Base-by-base conservation (phyloP, 345 rosid species). In the Eucalyptus pauciflora region DNA sequence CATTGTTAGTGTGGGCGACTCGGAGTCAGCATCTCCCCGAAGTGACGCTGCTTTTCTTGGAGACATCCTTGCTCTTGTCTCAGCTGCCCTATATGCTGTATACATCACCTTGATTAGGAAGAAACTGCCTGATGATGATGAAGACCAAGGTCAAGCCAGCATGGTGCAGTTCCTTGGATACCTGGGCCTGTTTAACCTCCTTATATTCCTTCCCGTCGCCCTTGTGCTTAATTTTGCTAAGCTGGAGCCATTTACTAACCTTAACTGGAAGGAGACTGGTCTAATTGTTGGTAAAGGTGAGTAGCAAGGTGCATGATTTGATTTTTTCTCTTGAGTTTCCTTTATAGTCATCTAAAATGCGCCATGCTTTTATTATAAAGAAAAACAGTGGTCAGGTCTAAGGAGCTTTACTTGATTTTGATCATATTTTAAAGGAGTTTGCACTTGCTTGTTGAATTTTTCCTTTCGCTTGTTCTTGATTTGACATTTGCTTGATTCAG, bases 101-200 rank as follows among this genome's bases (percentile, higher is more conserved):
- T 97, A 96, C 88, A 93, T 96, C 88, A 96, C 99, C 87, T 99
- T 97, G 89, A 97, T 97, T 88, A 97, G 98, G 86, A 89, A 93
- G 91, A 96, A 95, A 86, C 92, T 97, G 76, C 97, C 98, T 5
- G 98, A 94, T 92, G 93, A 96, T 88, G 99, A 97, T 89, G 98
- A 92, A 48, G 93, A 94, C 79, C 93, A 90, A 50, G 97, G 97
- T 12, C 94, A 91, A 67, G 97, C 89, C 50, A 96, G 99, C 88
- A 97, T 94, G 98, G 99, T 98, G 37, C 96, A 94, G 91, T 94
- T 97, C 93, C 96, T 97, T 17, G 99, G 99, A 89, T 97, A 91
- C 90, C 90, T 97, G 5, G 99, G 98, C 89, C 95, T 96, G 64
- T 97, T 97, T 91, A 97, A 96, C 88, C 88, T 96, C 54, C 62